Percentiles rank a stretch among this genome's conserved stretches.
Conservation (phyloP, 805 yeast genomes). For the Wickerhamomyces ciferrii region DNA sequence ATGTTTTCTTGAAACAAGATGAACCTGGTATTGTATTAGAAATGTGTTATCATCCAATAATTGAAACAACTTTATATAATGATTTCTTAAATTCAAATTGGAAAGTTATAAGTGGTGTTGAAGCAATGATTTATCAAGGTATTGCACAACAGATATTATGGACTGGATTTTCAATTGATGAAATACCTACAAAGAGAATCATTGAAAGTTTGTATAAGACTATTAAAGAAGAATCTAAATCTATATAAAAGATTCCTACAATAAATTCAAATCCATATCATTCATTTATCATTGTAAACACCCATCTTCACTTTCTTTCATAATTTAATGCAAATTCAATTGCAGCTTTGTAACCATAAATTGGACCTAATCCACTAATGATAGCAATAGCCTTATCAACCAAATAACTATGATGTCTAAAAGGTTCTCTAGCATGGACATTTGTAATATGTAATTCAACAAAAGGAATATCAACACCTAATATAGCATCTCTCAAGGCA, state of each 20-base stretch:
- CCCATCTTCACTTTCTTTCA: conserved; percentile 2
- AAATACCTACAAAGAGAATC: conserved; percentile 15
- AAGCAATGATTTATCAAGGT: conserved; percentile 23
- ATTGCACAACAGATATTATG: conserved; percentile 20
- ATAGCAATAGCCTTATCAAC: conserved; percentile 45
- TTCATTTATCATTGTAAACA: no score
- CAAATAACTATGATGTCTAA: conserved; percentile 43
- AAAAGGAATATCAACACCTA: conserved; percentile 43
- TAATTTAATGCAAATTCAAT: conserved; percentile 22
- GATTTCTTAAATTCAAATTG: conserved; percentile 12
- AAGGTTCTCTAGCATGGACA: conserved; percentile 45
- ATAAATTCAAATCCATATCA: not conserved
- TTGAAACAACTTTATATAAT: conserved; percentile 13
- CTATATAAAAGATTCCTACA: not conserved
- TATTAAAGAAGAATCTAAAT: conserved; percentile 1
- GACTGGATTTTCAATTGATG: conserved; percentile 16
- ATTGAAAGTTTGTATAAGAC: conserved; percentile 3
- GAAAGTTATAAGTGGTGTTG: conserved; percentile 21
- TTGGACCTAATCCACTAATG: conserved; percentile 22
- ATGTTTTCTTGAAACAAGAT: conserved; percentile 12
- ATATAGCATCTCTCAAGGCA: conserved; percentile 43
- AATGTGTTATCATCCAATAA: conserved; percentile 21
- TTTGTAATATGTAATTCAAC: conserved; percentile 47
- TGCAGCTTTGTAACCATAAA: conserved; percentile 23
- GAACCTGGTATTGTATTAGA: conserved; percentile 18